These are phyloP conservation scores for Gnomoniopsis sp. DNA, from an alignment of 2,329 filamentous ascomycete species.

Conservation along the genomic window DNA sequence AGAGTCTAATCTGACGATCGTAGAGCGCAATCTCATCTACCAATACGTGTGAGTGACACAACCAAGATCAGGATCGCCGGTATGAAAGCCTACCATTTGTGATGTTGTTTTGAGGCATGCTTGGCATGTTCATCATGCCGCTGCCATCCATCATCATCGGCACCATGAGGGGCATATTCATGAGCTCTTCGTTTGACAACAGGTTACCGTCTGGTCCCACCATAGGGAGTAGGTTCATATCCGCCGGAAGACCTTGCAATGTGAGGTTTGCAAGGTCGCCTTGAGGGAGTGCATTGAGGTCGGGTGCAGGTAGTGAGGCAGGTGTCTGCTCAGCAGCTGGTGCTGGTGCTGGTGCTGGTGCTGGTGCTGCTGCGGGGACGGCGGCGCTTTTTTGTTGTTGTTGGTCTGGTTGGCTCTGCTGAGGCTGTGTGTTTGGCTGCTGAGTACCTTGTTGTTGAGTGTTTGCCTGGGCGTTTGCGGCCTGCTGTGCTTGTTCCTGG, in stretches of 20 bases:
- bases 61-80: background rate
- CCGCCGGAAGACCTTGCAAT: conserved; percentile 13
- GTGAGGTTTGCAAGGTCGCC: conserved; percentile 15
- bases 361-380: background rate
- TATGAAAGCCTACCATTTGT: conserved; percentile 15
- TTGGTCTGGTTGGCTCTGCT: background rate
- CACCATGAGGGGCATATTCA: conserved; percentile 28
- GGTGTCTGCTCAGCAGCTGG: background rate
- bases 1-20: conserved; percentile 93
- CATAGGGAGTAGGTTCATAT: conserved; percentile 21
- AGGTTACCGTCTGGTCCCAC: conserved; percentile 21
- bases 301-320: background rate
- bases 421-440: background rate
- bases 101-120: conserved; percentile 13
- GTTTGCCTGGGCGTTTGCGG: conserved; percentile 21
- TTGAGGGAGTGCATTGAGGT: conserved; percentile 5
- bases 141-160: conserved; percentile 24
- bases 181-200: conserved; percentile 21
- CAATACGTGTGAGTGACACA: background rate
- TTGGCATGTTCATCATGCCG: conserved; percentile 14
- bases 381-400: background rate
- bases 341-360: background rate
- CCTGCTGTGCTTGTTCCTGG: background rate
- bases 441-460: background rate
- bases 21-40: conserved; percentile 94